Percentiles rank a stretch among this genome's conserved stretches.
These are phyloP conservation scores for Eucalyptus urophylla DNA, from an alignment of 345 rosid genomes.

Conservation along the genomic window DNA sequence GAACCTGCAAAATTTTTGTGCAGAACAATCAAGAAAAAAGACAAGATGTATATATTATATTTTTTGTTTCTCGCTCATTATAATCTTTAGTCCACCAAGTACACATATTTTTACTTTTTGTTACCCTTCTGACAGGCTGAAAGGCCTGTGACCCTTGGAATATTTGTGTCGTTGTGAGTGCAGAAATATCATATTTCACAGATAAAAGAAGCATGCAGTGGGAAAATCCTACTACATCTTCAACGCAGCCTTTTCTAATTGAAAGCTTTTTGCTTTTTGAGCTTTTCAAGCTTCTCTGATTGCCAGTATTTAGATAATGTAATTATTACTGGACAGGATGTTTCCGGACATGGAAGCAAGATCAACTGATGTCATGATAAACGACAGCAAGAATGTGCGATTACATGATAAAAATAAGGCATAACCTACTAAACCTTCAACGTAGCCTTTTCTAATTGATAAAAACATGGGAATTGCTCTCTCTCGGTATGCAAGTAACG, in stretches of 20 bases:
- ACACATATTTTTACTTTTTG: not conserved
- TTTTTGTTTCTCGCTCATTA: not conserved
- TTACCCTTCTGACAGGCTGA: not conserved
- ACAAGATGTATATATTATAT: not conserved
- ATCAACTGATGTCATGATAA: not conserved
- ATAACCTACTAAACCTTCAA: not conserved
- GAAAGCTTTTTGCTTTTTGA: not conserved
- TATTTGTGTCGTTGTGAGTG: not conserved
- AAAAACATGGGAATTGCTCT: not conserved
- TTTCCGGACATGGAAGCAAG: not conserved
- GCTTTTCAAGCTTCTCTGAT: not conserved
- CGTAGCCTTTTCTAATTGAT: not conserved
- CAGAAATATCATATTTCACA: not conserved
- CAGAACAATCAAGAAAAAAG: not conserved
- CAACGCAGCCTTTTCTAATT: not conserved
- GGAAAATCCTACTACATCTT: not conserved
- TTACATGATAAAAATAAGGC: not conserved
- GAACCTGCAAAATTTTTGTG: constrained; percentile 30
- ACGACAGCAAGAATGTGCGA: not conserved
- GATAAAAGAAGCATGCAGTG: not conserved
- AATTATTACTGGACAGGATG: not conserved
- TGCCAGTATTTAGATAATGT: not conserved
- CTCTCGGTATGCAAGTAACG: not conserved
- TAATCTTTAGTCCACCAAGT: not conserved
- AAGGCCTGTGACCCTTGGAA: not conserved